Evolutionary conservation across 495 filamentous ascomycete genomes (phyloP).

Genomic region (Annulohypoxylon bovei): DNA sequence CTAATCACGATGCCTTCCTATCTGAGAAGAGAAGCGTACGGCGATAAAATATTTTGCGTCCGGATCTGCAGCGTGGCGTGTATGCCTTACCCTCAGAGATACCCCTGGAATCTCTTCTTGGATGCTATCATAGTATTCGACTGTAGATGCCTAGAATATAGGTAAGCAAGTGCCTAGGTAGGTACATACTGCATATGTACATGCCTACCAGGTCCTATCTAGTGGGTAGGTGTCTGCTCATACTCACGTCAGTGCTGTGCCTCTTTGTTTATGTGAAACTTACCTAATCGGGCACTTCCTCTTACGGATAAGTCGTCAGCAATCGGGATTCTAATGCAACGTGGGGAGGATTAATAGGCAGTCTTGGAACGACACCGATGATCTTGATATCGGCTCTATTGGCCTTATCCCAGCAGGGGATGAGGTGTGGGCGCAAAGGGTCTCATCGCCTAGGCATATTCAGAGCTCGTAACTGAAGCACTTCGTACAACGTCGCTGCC

Average conservation of each 20-base stretch:
- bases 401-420: neutral
- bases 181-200: too few species aligned
- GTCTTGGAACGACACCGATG: neutral
- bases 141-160: neutral
- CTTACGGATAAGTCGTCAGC: neutral
- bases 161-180: neutral
- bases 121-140: neutral
- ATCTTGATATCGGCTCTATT: neutral
- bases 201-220: too few species aligned
- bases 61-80: neutral
- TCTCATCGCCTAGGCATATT: neutral
- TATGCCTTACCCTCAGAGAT: neutral
- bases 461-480: neutral
- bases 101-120: neutral
- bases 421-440: neutral
- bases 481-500: neutral
- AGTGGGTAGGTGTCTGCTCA: too few species aligned
- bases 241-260: neutral
- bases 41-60: neutral
- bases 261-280: neutral
- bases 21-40: neutral
- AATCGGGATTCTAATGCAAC: neutral
- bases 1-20: neutral
- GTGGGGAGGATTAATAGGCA: neutral
- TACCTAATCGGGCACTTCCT: slow-evolving; percentile 15